Evolutionary conservation across 176 grass and related monocot genomes (phyloP), one percentile per base, ranked within the genome.

Genomic region (Triticum timopheevii): DNA sequence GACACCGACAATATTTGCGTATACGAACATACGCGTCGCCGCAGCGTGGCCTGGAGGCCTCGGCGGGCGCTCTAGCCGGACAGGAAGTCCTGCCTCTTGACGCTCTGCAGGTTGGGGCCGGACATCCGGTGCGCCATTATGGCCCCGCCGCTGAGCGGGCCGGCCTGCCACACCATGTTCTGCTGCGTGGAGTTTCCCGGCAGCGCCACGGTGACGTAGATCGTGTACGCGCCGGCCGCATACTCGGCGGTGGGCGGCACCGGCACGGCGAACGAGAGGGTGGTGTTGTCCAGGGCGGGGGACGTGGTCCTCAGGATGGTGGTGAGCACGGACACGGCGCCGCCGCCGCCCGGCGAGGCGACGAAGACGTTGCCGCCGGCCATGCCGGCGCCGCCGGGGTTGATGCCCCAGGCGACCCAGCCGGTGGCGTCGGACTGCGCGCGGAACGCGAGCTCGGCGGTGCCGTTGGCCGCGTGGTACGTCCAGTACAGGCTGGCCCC

Each of bases 321-420:
- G 17, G 44, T 86, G 66, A 92, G 82, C 7, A 90, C 65, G 27
- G 88, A 82, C 28, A 86, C 80, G 4, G 52, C 78, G 50, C 61
- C 88, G 83, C 73, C n/a, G 50, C 16, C 25, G 39, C 72, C 38
- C 25, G 77, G 87, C 73, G 87, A 92, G 61, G 91, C 93, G 83
- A 95, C 22, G 86, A 98, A 81, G 66, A 94, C 86, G 56, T 91
- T 79, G 54, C 93, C 85, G n/a, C 95, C 91, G 36, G 2, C 13
- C 93, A 95, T 98, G 84, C 88, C 84, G 50, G 2, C 1, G 33
- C 40, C 7, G 10, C 30, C 61, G 8, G 93, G 90, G 91, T 98
- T 98, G 90, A 98, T 95, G 52, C 82, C 97, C 96, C 97, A 96
- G 10, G 88, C 82, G 2, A 94, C 97, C 93, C 93, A 98, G 4